phyloP scores from a whole-genome alignment of 192 early-diverging fungal genomes.

The Coemansia guatemalensis region DNA sequence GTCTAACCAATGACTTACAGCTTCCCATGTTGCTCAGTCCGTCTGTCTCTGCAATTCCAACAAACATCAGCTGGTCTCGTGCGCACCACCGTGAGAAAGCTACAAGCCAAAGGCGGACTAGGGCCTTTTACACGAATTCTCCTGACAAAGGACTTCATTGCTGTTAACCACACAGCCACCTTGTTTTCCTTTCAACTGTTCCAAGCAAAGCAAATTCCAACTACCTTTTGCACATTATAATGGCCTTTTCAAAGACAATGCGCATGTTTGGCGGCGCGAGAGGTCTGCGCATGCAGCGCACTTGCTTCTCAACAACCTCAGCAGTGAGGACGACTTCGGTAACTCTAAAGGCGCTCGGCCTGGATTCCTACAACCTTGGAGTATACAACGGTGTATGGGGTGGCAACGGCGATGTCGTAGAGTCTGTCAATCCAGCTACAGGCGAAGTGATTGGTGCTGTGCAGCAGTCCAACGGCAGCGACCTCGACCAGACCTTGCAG shows the following conservation, averaged over 20 bases:
- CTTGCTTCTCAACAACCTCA: conserved; percentile 25
- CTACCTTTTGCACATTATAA: background rate
- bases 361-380: conserved; percentile 69
- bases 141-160: too few species aligned
- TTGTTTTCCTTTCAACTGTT: too few species aligned
- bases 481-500: conserved; percentile 64
- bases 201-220: background rate
- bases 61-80: conserved; percentile 1
- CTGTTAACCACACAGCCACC: too few species aligned
- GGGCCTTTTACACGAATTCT: too few species aligned
- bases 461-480: conserved; percentile 59
- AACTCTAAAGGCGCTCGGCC: conserved; percentile 57
- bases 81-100: conserved; percentile 12
- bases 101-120: too few species aligned
- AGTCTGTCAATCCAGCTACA: conserved; percentile 74
- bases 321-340: conserved; percentile 25
- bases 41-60: too few species aligned
- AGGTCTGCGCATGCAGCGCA: background rate
- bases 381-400: conserved; percentile 77
- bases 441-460: conserved; percentile 82
- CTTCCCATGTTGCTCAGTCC: too few species aligned
- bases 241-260: conserved; percentile 8
- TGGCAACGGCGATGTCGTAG: conserved; percentile 61
- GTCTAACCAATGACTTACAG: too few species aligned
- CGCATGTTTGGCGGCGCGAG: conserved; percentile 5